A percentile compares a stretch with the other conserved stretches of the same genome.
These are phyloP conservation scores for Didymella pomorum DNA, from an alignment of 2,329 filamentous ascomycete genomes.

Conservation along the genomic window DNA sequence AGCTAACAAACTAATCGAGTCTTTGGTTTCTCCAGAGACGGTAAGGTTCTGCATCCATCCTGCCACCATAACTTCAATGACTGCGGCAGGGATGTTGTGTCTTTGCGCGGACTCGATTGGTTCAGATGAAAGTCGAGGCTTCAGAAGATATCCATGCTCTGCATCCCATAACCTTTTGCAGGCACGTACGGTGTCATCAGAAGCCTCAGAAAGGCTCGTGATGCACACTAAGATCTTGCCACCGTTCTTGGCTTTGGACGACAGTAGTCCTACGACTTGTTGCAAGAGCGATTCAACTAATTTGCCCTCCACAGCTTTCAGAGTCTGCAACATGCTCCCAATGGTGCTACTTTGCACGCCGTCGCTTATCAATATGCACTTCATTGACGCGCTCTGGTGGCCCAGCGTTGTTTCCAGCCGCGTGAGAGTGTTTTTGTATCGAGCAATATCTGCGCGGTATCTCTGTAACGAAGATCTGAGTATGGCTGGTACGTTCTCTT, in stretches of 20 bases:
- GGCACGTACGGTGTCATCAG: conserved; percentile 24
- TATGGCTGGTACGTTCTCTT: conserved; percentile 15
- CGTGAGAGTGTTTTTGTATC: conserved; percentile 23
- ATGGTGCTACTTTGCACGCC: conserved; percentile 22
- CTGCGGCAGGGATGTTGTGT: conserved; percentile 22
- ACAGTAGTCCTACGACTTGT: conserved; percentile 24
- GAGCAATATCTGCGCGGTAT: neutral
- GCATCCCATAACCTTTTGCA: conserved; percentile 39
- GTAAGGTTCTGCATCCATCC: conserved; percentile 34
- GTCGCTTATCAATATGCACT: conserved; percentile 27
- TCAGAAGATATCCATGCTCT: conserved; percentile 24
- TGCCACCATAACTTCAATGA: conserved; percentile 38
- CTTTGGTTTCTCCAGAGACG: conserved; percentile 22
- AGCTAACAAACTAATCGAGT: conserved; percentile 32
- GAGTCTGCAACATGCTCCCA: conserved; percentile 25
- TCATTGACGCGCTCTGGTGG: conserved; percentile 17
- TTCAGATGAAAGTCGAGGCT: conserved; percentile 19
- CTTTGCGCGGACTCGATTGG: neutral
- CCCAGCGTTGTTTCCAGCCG: conserved; percentile 29
- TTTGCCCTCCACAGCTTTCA: conserved; percentile 21
- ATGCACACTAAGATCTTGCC: conserved; percentile 28
- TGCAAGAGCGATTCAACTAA: conserved; percentile 35
- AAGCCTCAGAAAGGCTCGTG: conserved; percentile 19
- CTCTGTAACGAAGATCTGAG: conserved; percentile 18
- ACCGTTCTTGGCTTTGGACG: conserved; percentile 17